Base-by-base conservation (phyloP, 306 rosid genomes). In the Abrus precatorius region DNA sequence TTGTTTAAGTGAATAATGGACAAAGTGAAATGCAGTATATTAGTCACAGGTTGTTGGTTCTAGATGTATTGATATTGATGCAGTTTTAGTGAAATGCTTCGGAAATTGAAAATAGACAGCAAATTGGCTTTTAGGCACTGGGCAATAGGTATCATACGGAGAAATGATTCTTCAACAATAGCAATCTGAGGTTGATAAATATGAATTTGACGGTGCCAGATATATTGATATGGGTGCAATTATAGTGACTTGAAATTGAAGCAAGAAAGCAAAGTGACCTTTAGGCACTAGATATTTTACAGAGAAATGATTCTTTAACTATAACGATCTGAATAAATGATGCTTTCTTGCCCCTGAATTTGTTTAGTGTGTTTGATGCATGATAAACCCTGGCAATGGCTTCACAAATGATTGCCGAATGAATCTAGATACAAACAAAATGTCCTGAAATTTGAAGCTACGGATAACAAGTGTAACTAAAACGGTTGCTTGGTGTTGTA, bases 81-180 rank as follows among this genome's bases (percentile, higher is more conserved):
- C 75, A 59, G 47, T 47, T 83, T 76, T 11, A 55, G 27, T 78
- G 52, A 84, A 47, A 29, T 78, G 43, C 64, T 67, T 59, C 74
- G 43, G 55, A 60, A 74, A 50, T 41, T 55, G 29, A 33, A 60
- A 70, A 20, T 20, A 20, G 20, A 20, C 20, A 34, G 41, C 12
- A 14, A 49, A 29, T 7, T 84, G 47, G 41, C 59, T 10, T 54
- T 34, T 63, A 34, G 60, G 3, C 53, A 54, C 28, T 20, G 20
- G 20, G 20, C 20, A 20, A 20, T 11, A 9, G 47, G 34, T 45
- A 76, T 69, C 59, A 4, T 48, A 60, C 0, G 4, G 48, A 11
- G 43, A 69, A 10, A 62, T 62, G 34, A 30, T 81, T 54, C 7
- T 9, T 29, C 48, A 8, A 67, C 29, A 45, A 36, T 57, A 71